These are phyloP conservation scores for Lactarius akahatsu DNA, from an alignment of 768 basidiomycete species.

Conservation along the genomic window DNA sequence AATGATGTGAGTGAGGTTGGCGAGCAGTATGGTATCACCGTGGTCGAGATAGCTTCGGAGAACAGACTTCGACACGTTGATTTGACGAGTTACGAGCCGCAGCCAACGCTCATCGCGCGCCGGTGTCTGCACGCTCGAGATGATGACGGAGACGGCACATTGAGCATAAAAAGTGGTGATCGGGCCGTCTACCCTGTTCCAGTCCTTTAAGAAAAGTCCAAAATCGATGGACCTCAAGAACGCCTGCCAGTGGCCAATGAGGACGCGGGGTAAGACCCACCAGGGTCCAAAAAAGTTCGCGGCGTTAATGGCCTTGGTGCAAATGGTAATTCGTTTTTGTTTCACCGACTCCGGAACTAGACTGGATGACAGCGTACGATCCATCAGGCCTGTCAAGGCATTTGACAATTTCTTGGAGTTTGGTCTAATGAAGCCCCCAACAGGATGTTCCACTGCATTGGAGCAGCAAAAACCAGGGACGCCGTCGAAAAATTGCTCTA, in stretches of 20 bases:
- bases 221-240: conserved; percentile 17
- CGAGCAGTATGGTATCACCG: background rate
- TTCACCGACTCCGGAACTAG: conserved; percentile 7
- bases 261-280: conserved; percentile 8
- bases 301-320: conserved; percentile 2
- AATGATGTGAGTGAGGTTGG: conserved; percentile 1
- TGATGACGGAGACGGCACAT: conserved; percentile 2
- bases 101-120: background rate
- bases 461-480: too few relatives aligned
- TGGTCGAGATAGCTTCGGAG: background rate
- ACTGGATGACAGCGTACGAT: conserved; percentile 21
- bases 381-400: conserved; percentile 9
- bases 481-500: too few relatives aligned
- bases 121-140: background rate
- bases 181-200: background rate
- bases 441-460: too few relatives aligned
- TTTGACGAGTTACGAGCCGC: background rate
- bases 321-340: conserved; percentile 17
- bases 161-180: conserved; percentile 11
- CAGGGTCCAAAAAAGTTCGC: conserved; percentile 15
- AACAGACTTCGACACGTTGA: background rate
- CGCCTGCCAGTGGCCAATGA: conserved; percentile 2
- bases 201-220: background rate
- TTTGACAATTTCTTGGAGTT: background rate
- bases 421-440: background rate